Evolutionary conservation across 768 basidiomycete genomes (phyloP), one percentile per base, ranked within the genome.

Genomic region (Leucosporidium scottii): DNA sequence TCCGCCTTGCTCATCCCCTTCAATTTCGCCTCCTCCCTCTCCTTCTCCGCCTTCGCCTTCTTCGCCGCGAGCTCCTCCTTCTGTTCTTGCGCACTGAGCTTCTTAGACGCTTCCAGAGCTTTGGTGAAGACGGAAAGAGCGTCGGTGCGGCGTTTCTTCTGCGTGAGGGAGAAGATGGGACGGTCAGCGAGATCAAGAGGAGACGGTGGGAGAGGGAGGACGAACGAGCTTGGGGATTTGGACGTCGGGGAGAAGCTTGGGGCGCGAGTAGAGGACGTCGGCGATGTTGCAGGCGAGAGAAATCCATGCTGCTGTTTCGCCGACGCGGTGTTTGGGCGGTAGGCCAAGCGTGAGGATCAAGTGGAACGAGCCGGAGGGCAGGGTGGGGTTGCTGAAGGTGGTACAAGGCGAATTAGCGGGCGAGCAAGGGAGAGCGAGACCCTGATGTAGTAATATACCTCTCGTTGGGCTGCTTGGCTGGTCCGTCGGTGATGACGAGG

Each of bases 271-370:
- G 10, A 72, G 25, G n/a, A 68, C 57, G 54, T 72, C 70, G 39
- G 59, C 64, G 12, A 68, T 21, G 61, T 72, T 72, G 34, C 61
- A 59, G 8, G 62, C 70, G 39, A 68, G 61, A 25, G 25, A 15
- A 57, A 71, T 44, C 48, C 64, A 57, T 4, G 36, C 6, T 20
- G 21, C 3, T 3, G 58, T 61, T 9, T 18, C 50, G 9, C 57
- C 44, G 15, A 57, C 3, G 15, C 20, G 9, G 1, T 28, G 2
- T 15, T 44, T 12, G 0, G 66, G 49, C 23, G 66, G 66, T 20
- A 71, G 57, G 23, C 61, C 25, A 6, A 72, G 58, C n/a, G 67
- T 65, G 12, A 72, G 58, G 47, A 51, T 25, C 23, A 72, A 27
- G 51, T 55, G 66, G 63, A 53, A 65, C 10, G 57, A 27, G 56